These are phyloP conservation scores for Chlamydomonas schloesseri DNA, from an alignment of 139 green algal species.

Conservation along the genomic window DNA sequence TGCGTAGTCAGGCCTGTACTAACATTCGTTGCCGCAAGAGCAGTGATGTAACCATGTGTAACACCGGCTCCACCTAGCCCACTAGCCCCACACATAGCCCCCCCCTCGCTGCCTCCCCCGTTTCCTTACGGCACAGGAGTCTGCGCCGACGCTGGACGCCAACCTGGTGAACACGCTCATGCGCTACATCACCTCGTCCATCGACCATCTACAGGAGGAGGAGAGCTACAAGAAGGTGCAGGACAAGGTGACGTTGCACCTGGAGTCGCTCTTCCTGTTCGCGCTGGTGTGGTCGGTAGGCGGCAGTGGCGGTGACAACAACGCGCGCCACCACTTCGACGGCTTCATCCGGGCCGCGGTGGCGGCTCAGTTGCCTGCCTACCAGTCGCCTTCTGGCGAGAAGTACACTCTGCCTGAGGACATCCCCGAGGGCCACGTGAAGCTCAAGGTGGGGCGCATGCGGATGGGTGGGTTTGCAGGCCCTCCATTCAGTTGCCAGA, in stretches of 20 bases:
- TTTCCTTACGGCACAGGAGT: conserved; percentile 52
- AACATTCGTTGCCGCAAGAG: no score
- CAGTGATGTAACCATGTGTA: no score
- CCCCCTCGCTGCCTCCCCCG: not conserved
- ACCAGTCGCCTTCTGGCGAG: conserved; percentile 60
- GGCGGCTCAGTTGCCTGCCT: conserved; percentile 45
- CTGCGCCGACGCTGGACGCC: conserved; percentile 68
- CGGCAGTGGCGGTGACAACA: conserved; percentile 62
- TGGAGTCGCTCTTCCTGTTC: conserved; percentile 77
- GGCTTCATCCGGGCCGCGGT: conserved; percentile 70
- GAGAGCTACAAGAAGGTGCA: conserved; percentile 51
- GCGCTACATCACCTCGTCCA: conserved; percentile 63
- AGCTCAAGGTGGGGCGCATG: not conserved
- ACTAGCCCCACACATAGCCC: no score
- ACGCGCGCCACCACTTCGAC: conserved; percentile 68
- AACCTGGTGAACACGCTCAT: conserved; percentile 74
- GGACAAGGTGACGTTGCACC: conserved; percentile 58
- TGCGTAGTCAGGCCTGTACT: not conserved
- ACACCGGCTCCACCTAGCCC: no score
- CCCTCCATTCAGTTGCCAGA: no score
- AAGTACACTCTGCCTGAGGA: conserved; percentile 65
- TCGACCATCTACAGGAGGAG: conserved; percentile 51
- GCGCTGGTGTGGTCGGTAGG: conserved; percentile 75
- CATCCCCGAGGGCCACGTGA: conserved; percentile 57
- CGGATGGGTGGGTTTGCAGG: no score